phyloP scores from a whole-genome alignment of 306 rosid species.

The Elaeagnus macrophylla region DNA sequence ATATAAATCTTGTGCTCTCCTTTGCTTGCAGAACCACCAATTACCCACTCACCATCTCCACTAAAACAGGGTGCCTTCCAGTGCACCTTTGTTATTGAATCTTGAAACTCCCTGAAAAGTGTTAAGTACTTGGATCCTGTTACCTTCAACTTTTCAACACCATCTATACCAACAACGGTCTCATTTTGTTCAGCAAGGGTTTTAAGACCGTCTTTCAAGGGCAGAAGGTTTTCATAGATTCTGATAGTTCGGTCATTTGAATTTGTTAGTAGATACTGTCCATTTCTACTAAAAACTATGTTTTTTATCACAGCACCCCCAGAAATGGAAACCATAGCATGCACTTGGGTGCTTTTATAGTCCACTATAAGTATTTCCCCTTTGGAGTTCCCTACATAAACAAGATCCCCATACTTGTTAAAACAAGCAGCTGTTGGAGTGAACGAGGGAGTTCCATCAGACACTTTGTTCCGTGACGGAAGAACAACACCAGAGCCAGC shows the following conservation, averaged over 20 bases:
- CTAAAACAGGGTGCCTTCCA: conserved; percentile 99
- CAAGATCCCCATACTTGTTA: conserved; percentile 65
- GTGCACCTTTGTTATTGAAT: conserved; percentile 85
- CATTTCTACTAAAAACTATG: conserved; percentile 84
- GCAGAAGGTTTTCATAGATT: conserved; percentile 86
- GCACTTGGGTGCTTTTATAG: conserved; percentile 38
- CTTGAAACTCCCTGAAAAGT: conserved; percentile 89
- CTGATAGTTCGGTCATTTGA: conserved; percentile 84
- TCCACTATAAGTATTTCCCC: conserved; percentile 88
- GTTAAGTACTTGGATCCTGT: conserved; percentile 74
- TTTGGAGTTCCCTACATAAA: conserved; percentile 92
- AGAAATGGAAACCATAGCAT: conserved; percentile 64
- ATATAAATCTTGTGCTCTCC: conserved; percentile 96
- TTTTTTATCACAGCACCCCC: conserved; percentile 83
- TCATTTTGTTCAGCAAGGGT: conserved; percentile 40
- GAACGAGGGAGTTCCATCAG: conserved; percentile 65
- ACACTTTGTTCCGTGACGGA: conserved; percentile 57
- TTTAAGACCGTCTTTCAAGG: conserved; percentile 51
- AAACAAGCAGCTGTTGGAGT: conserved; percentile 96
- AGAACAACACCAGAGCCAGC: conserved; percentile 33
- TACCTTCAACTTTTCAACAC: conserved; percentile 63
- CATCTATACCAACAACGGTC: conserved; percentile 33
- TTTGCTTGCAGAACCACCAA: conserved; percentile 98
- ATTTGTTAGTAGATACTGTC: conserved; percentile 85
- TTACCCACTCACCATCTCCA: conserved; percentile 99